phyloP scores from a whole-genome alignment of 2,329 filamentous ascomycete genomes.

The Plectosphaerella cucumerina region DNA sequence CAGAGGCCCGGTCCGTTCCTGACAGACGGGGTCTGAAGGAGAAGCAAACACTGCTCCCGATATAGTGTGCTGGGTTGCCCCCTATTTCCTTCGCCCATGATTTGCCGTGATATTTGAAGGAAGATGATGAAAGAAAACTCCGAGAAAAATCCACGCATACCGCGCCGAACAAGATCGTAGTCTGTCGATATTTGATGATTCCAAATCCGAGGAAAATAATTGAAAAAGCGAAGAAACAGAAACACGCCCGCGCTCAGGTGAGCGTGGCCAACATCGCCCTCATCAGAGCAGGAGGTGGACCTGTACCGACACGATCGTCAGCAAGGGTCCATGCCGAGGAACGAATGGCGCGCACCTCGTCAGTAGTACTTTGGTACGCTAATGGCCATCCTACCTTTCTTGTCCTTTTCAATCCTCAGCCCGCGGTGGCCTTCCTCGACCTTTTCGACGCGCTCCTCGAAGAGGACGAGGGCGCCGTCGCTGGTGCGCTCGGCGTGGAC shows the following conservation, averaged over 20 bases:
- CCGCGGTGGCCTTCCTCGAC: slow-evolving; percentile 50
- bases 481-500: slow-evolving; percentile 53
- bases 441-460: slow-evolving; percentile 55
- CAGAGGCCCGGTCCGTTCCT: too few relatives aligned
- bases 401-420: slow-evolving; percentile 77
- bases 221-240: neutral
- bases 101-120: too few relatives aligned
- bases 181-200: neutral
- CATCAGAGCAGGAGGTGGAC: slow-evolving; percentile 59
- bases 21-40: too few relatives aligned
- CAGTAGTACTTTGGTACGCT: slow-evolving; percentile 70
- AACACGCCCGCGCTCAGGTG: slow-evolving; percentile 42
- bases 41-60: too few relatives aligned
- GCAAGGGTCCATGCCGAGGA: slow-evolving; percentile 7
- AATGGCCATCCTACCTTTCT: slow-evolving; percentile 93
- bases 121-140: too few relatives aligned
- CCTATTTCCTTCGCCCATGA: too few relatives aligned
- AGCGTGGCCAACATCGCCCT: slow-evolving; percentile 68
- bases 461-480: slow-evolving; percentile 60
- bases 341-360: slow-evolving; percentile 42
- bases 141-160: too few relatives aligned
- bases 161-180: too few relatives aligned
- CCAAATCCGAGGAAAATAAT: neutral
- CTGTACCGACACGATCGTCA: slow-evolving; percentile 34
- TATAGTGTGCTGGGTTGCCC: too few relatives aligned